Conservation (phyloP, 176 grass and related monocot species). For the Hordeum vulgare region MorexV3_pseudomolecules_assembly NC_058522.1:376801581-376802080, state of each 20-base stretch:
- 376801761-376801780: neutral
- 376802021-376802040: neutral
- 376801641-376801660: neutral
- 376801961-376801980: neutral
- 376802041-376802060: neutral
- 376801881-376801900: neutral
- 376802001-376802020: neutral
- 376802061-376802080: slow-evolving; percentile 45
- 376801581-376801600: neutral
- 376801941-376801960: neutral
- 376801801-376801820: neutral
- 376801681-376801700: neutral
- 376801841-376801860: neutral
- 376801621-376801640: neutral
- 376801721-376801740: neutral
- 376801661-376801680: no score
- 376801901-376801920: neutral
- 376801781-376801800: neutral
- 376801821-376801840: neutral
- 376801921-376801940: neutral
- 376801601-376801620: neutral
- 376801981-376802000: neutral
- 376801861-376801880: neutral
- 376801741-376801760: neutral
- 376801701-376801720: neutral